Base-by-base conservation (phyloP, 2,329 filamentous ascomycete genomes). In the Aciculosporium take region DNA sequence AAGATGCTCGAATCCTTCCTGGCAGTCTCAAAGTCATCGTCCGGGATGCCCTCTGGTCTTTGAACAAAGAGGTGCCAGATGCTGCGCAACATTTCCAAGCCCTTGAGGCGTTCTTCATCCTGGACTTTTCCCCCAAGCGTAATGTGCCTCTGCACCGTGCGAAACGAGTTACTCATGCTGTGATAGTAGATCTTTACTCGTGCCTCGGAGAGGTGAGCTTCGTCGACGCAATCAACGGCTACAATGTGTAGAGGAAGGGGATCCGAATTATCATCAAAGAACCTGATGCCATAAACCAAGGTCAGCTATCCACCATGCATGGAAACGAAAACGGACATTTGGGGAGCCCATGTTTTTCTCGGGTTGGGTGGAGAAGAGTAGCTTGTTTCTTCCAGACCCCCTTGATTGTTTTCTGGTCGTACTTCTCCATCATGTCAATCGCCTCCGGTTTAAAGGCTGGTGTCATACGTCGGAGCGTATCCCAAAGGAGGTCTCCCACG, bases 21-120 rank as follows among this genome's bases (percentile, higher is more conserved):
- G 13, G 42, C 42, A 38, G 42, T 46, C 8, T 46, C 45, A 15
- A 30, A 45, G 9, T 41, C 32, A 13, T 48, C 44, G 15, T 43
- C 36, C 12, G 29, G 12, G 24, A 41, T 17, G 28, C 38, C 44
- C 15, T 48, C 42, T 3, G 44, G 46, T 31, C 45, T 37, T 34
- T 48, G 46, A 10, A 45, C 40, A 12, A 48, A n/a, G 6, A 48
- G 44, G 18, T 46, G 44, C 46, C 46, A 48, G 24, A 48, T 42
- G 7, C 33, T 31, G 4, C 7, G 40, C 9, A 48, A 27, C 7
- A 37, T 28, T 17, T 28, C 18, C 28, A 48, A 29, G 2, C 38
- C 34, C 25, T 41, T 41, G 13, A 34, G 13, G 1, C 42, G 46
- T 3, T 41, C 29, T 18, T 43, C 37, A 28, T 48, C 42, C n/a